These are phyloP conservation scores for Chalciporus sphaerocephalus DNA, from an alignment of 768 basidiomycete genomes.

Conservation along the genomic window DNA sequence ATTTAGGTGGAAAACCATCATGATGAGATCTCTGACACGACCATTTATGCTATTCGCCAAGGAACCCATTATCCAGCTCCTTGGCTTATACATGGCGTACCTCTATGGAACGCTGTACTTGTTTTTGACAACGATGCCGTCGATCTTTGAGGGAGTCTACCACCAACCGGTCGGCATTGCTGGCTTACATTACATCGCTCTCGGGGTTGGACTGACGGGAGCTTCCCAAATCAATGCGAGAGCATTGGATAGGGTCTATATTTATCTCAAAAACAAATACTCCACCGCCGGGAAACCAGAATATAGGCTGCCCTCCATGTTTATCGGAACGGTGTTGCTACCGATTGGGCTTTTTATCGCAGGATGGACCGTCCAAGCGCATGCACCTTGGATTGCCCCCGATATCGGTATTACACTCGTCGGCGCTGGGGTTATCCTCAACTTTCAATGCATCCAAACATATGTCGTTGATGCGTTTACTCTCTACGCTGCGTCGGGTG, in stretches of 20 bases:
- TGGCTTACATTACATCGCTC: constrained; percentile 66
- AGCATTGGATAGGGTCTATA: constrained; percentile 52
- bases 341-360: constrained; percentile 65
- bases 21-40: constrained; percentile 53
- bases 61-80: constrained; percentile 65
- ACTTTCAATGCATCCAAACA: constrained; percentile 59
- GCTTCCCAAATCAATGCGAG: constrained; percentile 54
- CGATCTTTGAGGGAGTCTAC: constrained; percentile 55
- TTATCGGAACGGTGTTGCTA: constrained; percentile 53
- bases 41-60: constrained; percentile 59
- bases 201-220: constrained; percentile 56
- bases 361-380: constrained; percentile 62
- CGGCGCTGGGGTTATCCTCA: constrained; percentile 54
- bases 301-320: constrained; percentile 50
- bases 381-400: constrained; percentile 64
- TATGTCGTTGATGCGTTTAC: constrained; percentile 69
- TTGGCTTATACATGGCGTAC: constrained; percentile 67
- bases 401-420: constrained; percentile 60
- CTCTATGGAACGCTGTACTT: constrained; percentile 62
- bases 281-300: constrained; percentile 54
- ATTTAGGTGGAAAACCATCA: constrained; percentile 47
- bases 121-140: constrained; percentile 61
- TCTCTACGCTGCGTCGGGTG: constrained; percentile 64
- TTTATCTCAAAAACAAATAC: constrained; percentile 46
- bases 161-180: constrained; percentile 51